Evolutionary conservation across 2,329 filamentous ascomycete species (phyloP), one percentile per base, ranked within the genome.

Genomic region (Monilinia vaccinii-corymbosi): DNA sequence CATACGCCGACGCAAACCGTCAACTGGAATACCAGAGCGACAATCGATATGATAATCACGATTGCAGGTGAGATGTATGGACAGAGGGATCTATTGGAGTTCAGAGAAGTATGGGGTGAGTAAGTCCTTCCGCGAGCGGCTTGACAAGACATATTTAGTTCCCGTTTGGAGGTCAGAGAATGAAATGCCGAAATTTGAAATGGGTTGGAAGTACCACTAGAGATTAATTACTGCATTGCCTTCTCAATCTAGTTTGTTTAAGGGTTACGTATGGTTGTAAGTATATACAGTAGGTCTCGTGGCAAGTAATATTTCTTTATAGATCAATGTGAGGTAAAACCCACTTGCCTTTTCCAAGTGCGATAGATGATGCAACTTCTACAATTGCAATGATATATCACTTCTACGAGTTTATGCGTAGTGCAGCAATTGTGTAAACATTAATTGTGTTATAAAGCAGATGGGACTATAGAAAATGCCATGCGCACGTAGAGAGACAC

Each of bases 21-120:
- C 69, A 72, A 64, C 67, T 71, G 59, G 74, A 80, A 61, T 71
- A 75, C 61, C 64, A 76, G 62, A 67, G 87, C 85, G n/a, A 91
- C 91, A 45, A 78, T 97, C 38, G 92, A 95, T 74, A 96, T 96
- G 90, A 89, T 97, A 57, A 77, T 97, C 66, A 94, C 89, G 0
- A 81, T 97, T 40, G 86, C 88, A 51, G 92, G 91, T 67, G 91
- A 96, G 74, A 84, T 89, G 65, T 97, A 92, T 74, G 91, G 93
- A 1, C 93, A 97, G 74, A 81, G 87, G 65, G 93, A 97, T 73
- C 74, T 97, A 63, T 79, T 97, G 52, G 84, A 88, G 68, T 88
- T 86, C 63, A 82, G 91, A 61, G 82, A 87, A 61, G 61, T 74
- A 21, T 83, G 81, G 79, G 64, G 61, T 48, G 58, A 57, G 49